phyloP scores from a whole-genome alignment of 225 moss, liverwort and hornwort genomes.

The Marchantia paleacea region DNA sequence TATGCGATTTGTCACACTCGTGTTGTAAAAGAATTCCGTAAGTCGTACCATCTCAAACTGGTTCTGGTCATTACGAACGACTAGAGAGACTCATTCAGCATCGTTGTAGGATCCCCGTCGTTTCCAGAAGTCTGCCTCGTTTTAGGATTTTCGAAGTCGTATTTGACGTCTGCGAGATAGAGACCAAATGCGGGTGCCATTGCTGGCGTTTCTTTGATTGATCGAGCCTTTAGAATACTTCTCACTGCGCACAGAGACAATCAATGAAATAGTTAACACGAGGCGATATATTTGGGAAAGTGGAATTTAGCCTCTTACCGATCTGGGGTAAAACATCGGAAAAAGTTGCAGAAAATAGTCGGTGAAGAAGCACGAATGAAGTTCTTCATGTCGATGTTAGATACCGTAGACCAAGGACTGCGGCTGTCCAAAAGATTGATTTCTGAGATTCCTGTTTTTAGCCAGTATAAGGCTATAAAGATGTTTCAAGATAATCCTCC shows the following conservation, averaged over 20 bases:
- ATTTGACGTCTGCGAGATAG: slow-evolving; percentile 88
- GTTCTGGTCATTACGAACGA: background rate
- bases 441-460: no score
- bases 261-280: background rate
- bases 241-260: slow-evolving; percentile 52
- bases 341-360: no score
- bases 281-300: background rate
- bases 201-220: slow-evolving; percentile 59
- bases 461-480: no score
- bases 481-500: no score
- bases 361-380: no score
- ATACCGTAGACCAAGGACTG: no score
- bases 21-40: no score
- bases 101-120: slow-evolving; percentile 13
- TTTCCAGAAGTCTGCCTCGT: slow-evolving; percentile 35
- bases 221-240: slow-evolving; percentile 56
- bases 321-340: background rate
- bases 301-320: background rate
- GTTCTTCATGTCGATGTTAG: no score
- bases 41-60: background rate
- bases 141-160: slow-evolving; percentile 46
- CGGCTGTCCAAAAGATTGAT: background rate
- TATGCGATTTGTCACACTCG: no score
- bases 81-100: background rate
- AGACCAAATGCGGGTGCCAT: slow-evolving; percentile 96